A percentile compares a stretch with the other conserved stretches of the same genome.
phyloP scores from a whole-genome alignment of 768 basidiomycete species.

The Kockovaella imperatae region DNA sequence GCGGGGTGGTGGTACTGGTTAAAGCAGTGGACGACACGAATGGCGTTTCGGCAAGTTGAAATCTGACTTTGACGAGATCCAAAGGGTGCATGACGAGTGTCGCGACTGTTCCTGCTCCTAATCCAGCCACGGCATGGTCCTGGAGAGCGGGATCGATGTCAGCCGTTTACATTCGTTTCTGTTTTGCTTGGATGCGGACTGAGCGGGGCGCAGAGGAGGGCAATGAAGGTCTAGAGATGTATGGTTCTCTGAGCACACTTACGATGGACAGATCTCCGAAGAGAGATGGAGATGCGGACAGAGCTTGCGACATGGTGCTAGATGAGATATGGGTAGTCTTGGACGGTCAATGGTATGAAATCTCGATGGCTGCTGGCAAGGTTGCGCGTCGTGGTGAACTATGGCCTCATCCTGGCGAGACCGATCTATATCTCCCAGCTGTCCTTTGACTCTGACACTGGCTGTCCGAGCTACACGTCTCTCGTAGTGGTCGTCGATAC shows the following conservation, averaged over 20 bases:
- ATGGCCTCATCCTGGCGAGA: no score
- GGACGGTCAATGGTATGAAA: no score
- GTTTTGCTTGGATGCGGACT: neutral
- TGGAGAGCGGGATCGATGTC: no score
- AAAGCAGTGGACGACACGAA: constrained; percentile 32
- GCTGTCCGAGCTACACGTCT: no score
- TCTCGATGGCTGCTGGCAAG: no score
- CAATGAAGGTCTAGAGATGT: neutral
- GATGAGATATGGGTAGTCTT: no score
- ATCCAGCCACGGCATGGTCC: constrained; percentile 93
- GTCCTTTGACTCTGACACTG: no score
- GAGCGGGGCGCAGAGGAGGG: neutral
- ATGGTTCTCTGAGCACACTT: constrained; percentile 1
- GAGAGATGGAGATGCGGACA: constrained; percentile 17
- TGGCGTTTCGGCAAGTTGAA: constrained; percentile 72
- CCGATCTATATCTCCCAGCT: no score
- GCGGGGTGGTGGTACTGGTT: constrained; percentile 1
- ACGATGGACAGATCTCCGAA: constrained; percentile 39
- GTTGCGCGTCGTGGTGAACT: no score
- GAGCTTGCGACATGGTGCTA: constrained; percentile 7
- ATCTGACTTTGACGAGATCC: constrained; percentile 87
- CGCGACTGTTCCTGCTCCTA: constrained; percentile 84
- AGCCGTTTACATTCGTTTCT: constrained; percentile 2
- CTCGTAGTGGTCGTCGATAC: no score
- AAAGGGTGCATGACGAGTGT: constrained; percentile 96